phyloP scores from a whole-genome alignment of 2,329 filamentous ascomycete species.

The Aaosphaeria arxii region DNA sequence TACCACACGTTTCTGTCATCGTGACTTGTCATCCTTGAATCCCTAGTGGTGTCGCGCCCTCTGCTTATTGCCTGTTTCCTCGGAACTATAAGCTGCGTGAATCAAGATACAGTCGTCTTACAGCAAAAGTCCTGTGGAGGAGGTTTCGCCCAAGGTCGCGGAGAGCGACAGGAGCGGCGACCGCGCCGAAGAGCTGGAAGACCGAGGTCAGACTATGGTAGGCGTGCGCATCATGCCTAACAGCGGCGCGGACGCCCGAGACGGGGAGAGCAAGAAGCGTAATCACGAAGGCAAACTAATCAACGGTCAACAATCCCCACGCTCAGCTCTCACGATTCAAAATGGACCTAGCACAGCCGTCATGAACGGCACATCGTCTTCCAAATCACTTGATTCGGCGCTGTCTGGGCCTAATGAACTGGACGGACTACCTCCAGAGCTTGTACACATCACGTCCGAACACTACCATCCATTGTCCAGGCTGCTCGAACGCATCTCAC shows the following conservation, averaged over 20 bases:
- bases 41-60: too few relatives aligned
- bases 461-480: conserved; percentile 71
- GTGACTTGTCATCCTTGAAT: too few relatives aligned
- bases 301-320: conserved; percentile 23
- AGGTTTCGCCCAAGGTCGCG: conserved; percentile 8
- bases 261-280: conserved; percentile 29
- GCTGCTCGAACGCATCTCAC: conserved; percentile 74
- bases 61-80: background rate
- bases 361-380: conserved; percentile 15
- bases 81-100: background rate
- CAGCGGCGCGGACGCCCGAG: conserved; percentile 37
- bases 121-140: conserved; percentile 3
- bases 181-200: conserved; percentile 26
- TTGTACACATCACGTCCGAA: conserved; percentile 67
- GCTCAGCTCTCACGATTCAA: conserved; percentile 11
- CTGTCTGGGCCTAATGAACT: conserved; percentile 12
- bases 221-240: conserved; percentile 49
- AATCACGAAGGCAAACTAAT: conserved; percentile 25
- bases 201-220: conserved; percentile 43
- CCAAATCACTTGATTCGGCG: conserved; percentile 2
- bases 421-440: conserved; percentile 46
- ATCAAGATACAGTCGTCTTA: conserved; percentile 17
- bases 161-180: conserved; percentile 24
- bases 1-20: too few relatives aligned
- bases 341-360: conserved; percentile 9